phyloP scores from a whole-genome alignment of 352 stramenopile genomes.

The Phytophthora sojae region DNA sequence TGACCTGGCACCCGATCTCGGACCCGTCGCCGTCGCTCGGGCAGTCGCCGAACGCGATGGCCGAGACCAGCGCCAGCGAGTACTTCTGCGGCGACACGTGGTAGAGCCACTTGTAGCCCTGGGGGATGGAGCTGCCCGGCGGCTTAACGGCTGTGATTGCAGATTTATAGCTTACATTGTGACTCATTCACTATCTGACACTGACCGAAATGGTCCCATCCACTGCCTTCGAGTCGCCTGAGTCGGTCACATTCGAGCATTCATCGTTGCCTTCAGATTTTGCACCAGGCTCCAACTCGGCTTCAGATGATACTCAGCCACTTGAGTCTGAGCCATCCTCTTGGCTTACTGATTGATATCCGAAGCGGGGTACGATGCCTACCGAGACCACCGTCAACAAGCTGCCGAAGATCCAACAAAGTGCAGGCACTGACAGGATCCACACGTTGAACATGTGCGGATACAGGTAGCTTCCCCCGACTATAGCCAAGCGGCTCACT shows the following conservation, averaged over 20 bases:
- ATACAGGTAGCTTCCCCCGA: conserved; percentile 37
- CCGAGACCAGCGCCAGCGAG: conserved; percentile 4
- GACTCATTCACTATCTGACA: neutral
- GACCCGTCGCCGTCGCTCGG: conserved; percentile 9
- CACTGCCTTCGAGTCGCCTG: neutral
- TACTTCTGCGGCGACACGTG: conserved; percentile 15
- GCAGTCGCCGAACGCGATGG: conserved; percentile 13
- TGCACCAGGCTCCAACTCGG: conserved; percentile 17
- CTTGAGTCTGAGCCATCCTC: conserved; percentile 5
- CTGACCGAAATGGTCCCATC: neutral
- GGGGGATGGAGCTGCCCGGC: neutral
- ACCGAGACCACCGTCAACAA: conserved; percentile 17
- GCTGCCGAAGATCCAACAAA: conserved; percentile 35
- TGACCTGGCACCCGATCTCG: conserved; percentile 3
- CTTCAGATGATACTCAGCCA: conserved; percentile 7
- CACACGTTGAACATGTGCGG: conserved; percentile 49
- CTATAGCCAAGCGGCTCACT: conserved; percentile 28
- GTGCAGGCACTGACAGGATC: conserved; percentile 31
- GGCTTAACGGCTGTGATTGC: conserved; percentile 26
- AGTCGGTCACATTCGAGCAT: neutral
- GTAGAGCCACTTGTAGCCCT: conserved; percentile 10
- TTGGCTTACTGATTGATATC: conserved; percentile 18
- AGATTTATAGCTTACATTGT: neutral
- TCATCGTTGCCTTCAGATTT: neutral
- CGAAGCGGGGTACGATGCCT: conserved; percentile 18